phyloP scores from a whole-genome alignment of 75 land plant species.

The Cunninghamia lanceolata region DNA sequence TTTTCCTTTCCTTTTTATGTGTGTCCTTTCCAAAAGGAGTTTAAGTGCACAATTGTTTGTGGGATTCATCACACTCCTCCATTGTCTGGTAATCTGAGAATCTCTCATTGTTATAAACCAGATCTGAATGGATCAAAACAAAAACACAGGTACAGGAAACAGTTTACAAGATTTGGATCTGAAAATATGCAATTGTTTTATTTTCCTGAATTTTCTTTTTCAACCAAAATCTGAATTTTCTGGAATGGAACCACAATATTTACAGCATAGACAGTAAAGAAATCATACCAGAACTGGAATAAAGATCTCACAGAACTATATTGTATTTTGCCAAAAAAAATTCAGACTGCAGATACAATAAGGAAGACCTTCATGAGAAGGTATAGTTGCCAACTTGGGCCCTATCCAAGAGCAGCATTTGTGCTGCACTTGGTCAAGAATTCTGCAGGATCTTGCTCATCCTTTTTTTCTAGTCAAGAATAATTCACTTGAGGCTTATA shows the following conservation, averaged over 20 bases:
- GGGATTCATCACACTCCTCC: neutral
- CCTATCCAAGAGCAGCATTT: neutral
- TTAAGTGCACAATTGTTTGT: neutral
- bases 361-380: neutral
- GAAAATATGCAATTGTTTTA: neutral
- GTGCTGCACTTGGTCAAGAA: neutral
- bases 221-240: neutral
- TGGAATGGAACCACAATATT: neutral
- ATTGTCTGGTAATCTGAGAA: neutral
- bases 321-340: neutral
- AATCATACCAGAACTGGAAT: neutral
- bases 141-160: neutral
- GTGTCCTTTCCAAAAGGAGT: neutral
- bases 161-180: neutral
- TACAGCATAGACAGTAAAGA: neutral
- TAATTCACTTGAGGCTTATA: neutral
- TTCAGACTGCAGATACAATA: neutral
- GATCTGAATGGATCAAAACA: neutral
- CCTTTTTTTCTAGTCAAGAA: neutral
- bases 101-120: neutral
- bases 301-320: neutral
- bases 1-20: neutral
- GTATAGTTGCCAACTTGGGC: neutral
- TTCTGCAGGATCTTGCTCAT: neutral
- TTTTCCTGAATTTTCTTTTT: neutral